Percentiles rank a stretch among this genome's conserved stretches.
Conservation (phyloP, 805 yeast genomes). For the Groenewaldozyma tartarivorans region DNA sequence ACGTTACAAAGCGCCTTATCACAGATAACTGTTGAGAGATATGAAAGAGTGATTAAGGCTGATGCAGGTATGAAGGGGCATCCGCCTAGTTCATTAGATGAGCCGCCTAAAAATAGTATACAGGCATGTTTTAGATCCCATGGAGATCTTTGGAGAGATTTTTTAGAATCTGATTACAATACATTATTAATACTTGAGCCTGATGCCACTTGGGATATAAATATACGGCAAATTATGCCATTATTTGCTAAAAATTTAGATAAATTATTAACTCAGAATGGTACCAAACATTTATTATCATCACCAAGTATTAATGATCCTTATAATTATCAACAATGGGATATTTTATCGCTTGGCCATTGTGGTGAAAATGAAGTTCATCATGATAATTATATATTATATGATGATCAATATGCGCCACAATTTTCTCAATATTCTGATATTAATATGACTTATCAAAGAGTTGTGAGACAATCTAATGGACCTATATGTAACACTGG, state of each 20-base stretch:
- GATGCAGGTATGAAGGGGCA: slow-evolving; percentile 4
- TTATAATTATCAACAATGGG: slow-evolving; percentile 9
- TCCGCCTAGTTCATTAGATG: slow-evolving; percentile 7
- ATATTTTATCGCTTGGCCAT: slow-evolving; percentile 5
- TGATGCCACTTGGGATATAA: too few relatives aligned
- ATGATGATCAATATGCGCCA: slow-evolving; percentile 6
- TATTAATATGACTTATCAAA: background rate
- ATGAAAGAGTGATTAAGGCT: slow-evolving; percentile 1
- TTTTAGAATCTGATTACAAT: slow-evolving; percentile 3
- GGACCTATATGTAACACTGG: slow-evolving; percentile 9
- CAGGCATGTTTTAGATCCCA: slow-evolving; percentile 10
- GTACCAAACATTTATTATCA: background rate
- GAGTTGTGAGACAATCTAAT: slow-evolving; percentile 6
- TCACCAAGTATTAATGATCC: slow-evolving; percentile 7
- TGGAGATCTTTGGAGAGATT: slow-evolving; percentile 10
- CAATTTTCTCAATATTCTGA: slow-evolving; percentile 4
- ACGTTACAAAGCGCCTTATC: slow-evolving; percentile 5
- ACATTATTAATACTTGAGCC: slow-evolving; percentile 10
- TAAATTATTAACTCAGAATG: slow-evolving; percentile 3
- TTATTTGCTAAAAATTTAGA: slow-evolving; percentile 6
- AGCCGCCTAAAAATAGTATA: background rate
- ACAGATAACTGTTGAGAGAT: slow-evolving; percentile 2
- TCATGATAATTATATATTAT: slow-evolving; percentile 4
- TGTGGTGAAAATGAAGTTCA: slow-evolving; percentile 2
- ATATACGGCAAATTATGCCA: slow-evolving; percentile 8